Percentiles rank a stretch among this genome's conserved stretches.
Evolutionary conservation across 305 asterid genomes (phyloP).

Genomic region (Solanum hybrid): DNA sequence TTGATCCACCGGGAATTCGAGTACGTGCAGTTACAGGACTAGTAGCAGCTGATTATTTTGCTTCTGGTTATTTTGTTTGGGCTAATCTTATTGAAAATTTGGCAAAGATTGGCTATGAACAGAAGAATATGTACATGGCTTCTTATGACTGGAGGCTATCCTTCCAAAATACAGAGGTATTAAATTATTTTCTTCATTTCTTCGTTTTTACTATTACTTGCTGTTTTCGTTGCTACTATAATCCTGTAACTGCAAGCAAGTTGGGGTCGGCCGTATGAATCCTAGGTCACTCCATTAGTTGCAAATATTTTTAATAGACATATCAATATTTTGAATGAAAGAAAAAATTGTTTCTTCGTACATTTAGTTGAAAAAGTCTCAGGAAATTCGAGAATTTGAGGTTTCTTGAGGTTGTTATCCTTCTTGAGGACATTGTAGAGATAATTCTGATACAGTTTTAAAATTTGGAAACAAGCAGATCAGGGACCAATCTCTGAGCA

Average conservation of each 20-base stretch:
- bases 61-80: slow-evolving; percentile 88
- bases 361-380: not conserved
- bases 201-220: not conserved
- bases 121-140: slow-evolving; percentile 80
- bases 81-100: slow-evolving; percentile 76
- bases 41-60: slow-evolving; percentile 78
- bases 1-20: slow-evolving; percentile 80
- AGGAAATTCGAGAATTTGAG: not conserved
- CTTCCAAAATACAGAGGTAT: slow-evolving; percentile 80
- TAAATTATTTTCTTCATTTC: not conserved
- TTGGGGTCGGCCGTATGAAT: not conserved
- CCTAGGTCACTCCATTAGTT: not conserved
- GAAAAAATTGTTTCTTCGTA: not conserved
- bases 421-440: not conserved
- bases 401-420: not conserved
- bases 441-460: not conserved
- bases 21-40: slow-evolving; percentile 70
- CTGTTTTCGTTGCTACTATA: not conserved
- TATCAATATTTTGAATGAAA: not conserved
- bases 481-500: slow-evolving; percentile 76
- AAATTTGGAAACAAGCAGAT: slow-evolving; percentile 23
- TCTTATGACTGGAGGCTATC: slow-evolving; percentile 90
- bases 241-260: not conserved
- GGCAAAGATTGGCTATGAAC: slow-evolving; percentile 79
- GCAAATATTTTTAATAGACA: not conserved